A percentile compares a stretch with the other conserved stretches of the same genome.
phyloP scores from a whole-genome alignment of 2,329 filamentous ascomycete genomes.

The Dactylellina leptospora region DNA sequence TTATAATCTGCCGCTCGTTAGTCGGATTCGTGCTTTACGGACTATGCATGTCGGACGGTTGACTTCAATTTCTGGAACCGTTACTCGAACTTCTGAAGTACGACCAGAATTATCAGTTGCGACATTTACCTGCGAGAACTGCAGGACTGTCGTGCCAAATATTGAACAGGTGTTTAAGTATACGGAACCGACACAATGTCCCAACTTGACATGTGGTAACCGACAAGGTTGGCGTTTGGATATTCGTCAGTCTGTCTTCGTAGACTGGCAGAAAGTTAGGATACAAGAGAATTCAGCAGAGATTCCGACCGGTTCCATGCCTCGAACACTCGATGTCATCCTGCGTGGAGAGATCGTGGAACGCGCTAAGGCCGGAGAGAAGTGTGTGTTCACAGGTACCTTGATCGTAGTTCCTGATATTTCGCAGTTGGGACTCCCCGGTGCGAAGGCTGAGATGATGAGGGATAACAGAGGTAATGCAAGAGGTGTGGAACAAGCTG shows the following conservation, averaged over 20 bases:
- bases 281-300: slow-evolving; percentile 98
- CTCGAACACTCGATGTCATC: slow-evolving; percentile 96
- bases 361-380: slow-evolving; percentile 94
- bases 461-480: slow-evolving; percentile 79
- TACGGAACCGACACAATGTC: slow-evolving; percentile 94
- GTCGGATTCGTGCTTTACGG: slow-evolving; percentile 82
- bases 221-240: slow-evolving; percentile 94
- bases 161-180: slow-evolving; percentile 98
- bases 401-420: slow-evolving; percentile 97
- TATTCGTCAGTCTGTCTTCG: slow-evolving; percentile 94
- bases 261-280: slow-evolving; percentile 98
- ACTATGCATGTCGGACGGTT: slow-evolving; percentile 91
- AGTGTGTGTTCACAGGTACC: slow-evolving; percentile 96
- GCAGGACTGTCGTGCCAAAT: slow-evolving; percentile 83
- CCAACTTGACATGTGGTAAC: slow-evolving; percentile 86
- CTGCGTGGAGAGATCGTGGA: slow-evolving; percentile 97
- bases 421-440: slow-evolving; percentile 90
- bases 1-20: slow-evolving; percentile 89
- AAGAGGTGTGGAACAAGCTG: slow-evolving; percentile 70
- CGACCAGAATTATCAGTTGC: slow-evolving; percentile 90
- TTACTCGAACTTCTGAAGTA: slow-evolving; percentile 96
- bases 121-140: slow-evolving; percentile 90
- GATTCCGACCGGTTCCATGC: slow-evolving; percentile 98
- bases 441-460: slow-evolving; percentile 80
- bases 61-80: slow-evolving; percentile 94